phyloP scores from a whole-genome alignment of 495 filamentous ascomycete genomes.

The Lasiosphaeria hispida region DNA sequence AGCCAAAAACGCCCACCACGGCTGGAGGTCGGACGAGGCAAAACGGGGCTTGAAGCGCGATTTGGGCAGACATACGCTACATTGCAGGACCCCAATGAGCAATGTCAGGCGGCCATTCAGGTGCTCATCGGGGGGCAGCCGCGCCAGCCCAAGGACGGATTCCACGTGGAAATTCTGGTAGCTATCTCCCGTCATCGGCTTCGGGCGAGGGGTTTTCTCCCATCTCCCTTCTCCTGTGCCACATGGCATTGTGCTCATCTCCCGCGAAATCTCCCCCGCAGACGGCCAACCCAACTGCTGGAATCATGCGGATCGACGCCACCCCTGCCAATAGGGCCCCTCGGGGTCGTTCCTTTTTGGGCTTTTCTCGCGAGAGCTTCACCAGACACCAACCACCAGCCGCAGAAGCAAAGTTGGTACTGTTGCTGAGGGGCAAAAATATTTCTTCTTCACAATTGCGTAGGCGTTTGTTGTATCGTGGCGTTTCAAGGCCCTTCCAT shows the following conservation, averaged over 20 bases:
- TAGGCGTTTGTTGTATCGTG: not conserved
- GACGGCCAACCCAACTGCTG: slow-evolving; percentile 5
- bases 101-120: no score
- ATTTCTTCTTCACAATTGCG: no score
- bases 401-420: no score
- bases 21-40: no score
- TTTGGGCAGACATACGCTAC: no score
- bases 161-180: not conserved
- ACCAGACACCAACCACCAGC: not conserved
- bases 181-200: no score
- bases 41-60: no score
- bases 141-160: no score
- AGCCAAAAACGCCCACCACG: not conserved
- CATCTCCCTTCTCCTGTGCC: not conserved
- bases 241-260: slow-evolving; percentile 17
- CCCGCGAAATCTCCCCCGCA: slow-evolving; percentile 7
- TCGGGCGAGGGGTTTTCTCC: no score
- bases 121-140: no score
- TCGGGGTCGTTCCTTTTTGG: not conserved
- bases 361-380: not conserved
- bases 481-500: not conserved
- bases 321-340: not conserved
- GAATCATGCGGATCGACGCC: slow-evolving; percentile 8
- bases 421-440: no score
- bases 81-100: no score